Percentiles rank a stretch among this genome's conserved stretches.
Conservation (phyloP, 1,284 basidiomycete genomes). For the Melanopsichium pennsylvanicum region DNA sequence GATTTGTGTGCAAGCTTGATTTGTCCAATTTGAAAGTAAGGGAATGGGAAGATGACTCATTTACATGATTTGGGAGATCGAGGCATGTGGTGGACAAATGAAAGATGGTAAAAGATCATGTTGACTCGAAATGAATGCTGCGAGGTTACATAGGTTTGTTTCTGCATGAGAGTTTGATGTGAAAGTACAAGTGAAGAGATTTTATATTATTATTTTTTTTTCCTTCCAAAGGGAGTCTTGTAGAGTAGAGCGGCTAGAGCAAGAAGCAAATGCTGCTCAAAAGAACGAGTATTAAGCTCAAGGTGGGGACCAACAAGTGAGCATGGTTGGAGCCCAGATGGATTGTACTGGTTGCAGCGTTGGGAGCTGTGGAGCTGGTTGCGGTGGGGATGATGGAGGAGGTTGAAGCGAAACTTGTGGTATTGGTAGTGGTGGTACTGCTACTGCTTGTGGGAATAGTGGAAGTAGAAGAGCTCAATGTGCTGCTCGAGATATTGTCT, state of each 20-base stretch:
- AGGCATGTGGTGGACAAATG: no score
- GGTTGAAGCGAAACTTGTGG: neutral
- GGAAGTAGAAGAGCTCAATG: constrained; percentile 3
- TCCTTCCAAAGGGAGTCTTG: no score
- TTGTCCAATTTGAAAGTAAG: no score
- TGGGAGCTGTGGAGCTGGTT: constrained; percentile 6
- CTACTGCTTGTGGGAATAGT: neutral
- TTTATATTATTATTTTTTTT: no score
- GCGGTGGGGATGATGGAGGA: constrained; percentile 1
- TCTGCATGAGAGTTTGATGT: no score
- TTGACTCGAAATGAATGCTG: no score
- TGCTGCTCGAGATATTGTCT: constrained; percentile 1
- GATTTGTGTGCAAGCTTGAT: no score
- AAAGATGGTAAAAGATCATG: no score
- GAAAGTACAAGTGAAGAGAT: no score
- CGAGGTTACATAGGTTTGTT: no score
- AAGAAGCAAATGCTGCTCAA: constrained; percentile 38
- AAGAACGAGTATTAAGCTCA: constrained; percentile 11
- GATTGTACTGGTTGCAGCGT: neutral
- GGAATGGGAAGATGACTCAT: no score
- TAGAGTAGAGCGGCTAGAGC: constrained; percentile 5
- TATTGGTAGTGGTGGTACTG: constrained; percentile 5
- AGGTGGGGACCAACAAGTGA: constrained; percentile 10
- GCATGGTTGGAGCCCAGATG: neutral
- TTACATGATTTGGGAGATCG: no score